Base-by-base conservation (phyloP, 2,329 filamentous ascomycete species). In the Epichloe brachyelytri region DNA sequence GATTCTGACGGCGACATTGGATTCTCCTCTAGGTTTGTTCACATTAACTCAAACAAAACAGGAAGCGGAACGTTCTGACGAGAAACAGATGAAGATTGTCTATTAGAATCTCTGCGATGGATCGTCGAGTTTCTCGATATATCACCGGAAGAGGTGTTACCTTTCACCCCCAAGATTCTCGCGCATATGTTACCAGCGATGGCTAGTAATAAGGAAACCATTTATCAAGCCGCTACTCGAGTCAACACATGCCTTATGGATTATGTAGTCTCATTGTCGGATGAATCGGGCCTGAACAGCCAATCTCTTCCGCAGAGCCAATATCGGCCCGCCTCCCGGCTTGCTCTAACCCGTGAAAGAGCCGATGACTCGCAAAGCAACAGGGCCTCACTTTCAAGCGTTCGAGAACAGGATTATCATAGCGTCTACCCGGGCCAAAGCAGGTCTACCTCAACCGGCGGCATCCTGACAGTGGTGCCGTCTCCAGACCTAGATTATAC, bases 41-140 rank as follows among this genome's bases (percentile, higher is more conserved):
- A 7, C 3, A 30, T 19, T 4, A 12, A 34, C 33, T 20, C n/a
- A 3, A 19, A 15, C 19, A 39, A 26, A 39, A 14, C 43, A 36
- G 22, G 14, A 20, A 41, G 17, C 15, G 14, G 15, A 8, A 12
- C 3, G 40, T 53, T 37, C 52, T 58, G 17, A 59, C 45, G 2
- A 20, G 8, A 5, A 19, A 19, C 63, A 83, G 90, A 96, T 64
- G 89, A 97, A 64, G 88, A 95, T 61, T 90, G 94, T 56, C 79
- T 96, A 43, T 76, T 96, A 39, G 94, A 95, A 49, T 89, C 90
- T 3, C 74, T 98, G 30, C 81, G 88, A 55, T 98, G 93, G 93
- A 89, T 98, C 56, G 89, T 96, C 57, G 86, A 86, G 53, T 96
- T 98, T 64, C 85, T 98, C 58, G 90, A 97, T 56, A 97, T 98